Conservation (phyloP, 768 basidiomycete species). For the Saitozyma podzolica region DNA sequence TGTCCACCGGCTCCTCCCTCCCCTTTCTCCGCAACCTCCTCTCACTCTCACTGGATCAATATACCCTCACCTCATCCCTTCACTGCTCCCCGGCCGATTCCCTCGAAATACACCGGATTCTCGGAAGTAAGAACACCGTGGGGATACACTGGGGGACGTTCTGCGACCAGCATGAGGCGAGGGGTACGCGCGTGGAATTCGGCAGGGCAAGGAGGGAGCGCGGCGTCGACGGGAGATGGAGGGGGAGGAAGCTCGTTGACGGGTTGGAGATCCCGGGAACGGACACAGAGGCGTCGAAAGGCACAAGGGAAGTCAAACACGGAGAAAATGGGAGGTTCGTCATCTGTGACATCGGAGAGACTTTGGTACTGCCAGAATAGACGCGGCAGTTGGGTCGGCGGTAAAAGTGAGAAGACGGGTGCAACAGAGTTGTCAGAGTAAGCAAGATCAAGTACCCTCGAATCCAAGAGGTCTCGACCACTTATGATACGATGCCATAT, state of each 20-base stretch:
- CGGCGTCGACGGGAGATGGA: constrained; percentile 26
- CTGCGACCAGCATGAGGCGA: constrained; percentile 39
- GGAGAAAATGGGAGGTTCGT: constrained; percentile 33
- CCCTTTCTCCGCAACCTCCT: constrained; percentile 48
- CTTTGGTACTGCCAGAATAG: constrained; percentile 26
- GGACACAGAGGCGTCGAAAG: neutral
- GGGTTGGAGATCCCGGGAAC: neutral
- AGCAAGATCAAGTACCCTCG: neutral
- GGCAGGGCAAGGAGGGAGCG: constrained; percentile 28
- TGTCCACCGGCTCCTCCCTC: constrained; percentile 51
- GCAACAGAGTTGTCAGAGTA: too few species aligned
- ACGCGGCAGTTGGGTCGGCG: neutral
- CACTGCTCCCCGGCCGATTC: constrained; percentile 44
- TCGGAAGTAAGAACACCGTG: constrained; percentile 25
- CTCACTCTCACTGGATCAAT: constrained; percentile 51
- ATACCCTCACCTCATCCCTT: constrained; percentile 46
- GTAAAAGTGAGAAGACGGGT: too few species aligned
- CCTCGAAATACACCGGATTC: constrained; percentile 37
- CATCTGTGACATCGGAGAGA: constrained; percentile 38
- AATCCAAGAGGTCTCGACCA: neutral
- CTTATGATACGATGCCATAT: neutral
- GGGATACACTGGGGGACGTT: constrained; percentile 50
- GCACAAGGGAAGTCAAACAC: constrained; percentile 2
- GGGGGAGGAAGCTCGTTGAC: constrained; percentile 3
- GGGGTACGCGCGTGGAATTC: constrained; percentile 45